A percentile compares a stretch with the other conserved stretches of the same genome.
These are phyloP conservation scores for Leccinum longicurvipes DNA, from an alignment of 768 basidiomycete species.

Conservation along the genomic window DNA sequence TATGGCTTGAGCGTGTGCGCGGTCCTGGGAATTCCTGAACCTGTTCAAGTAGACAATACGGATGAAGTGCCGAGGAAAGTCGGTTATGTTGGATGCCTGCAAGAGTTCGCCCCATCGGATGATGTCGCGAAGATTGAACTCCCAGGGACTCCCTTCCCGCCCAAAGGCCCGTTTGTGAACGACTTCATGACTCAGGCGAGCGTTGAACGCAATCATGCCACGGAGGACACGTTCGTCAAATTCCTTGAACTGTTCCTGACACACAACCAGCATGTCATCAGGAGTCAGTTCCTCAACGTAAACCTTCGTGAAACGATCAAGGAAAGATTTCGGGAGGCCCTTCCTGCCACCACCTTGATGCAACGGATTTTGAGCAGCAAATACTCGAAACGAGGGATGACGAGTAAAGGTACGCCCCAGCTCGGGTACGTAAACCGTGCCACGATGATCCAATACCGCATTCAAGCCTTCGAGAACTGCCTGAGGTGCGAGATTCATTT, in stretches of 20 bases:
- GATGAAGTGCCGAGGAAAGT: slow-evolving; percentile 62
- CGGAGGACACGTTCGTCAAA: slow-evolving; percentile 52
- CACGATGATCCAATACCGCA: slow-evolving; percentile 92
- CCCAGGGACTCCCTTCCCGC: slow-evolving; percentile 87
- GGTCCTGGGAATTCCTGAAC: slow-evolving; percentile 75
- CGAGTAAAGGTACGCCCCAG: slow-evolving; percentile 82
- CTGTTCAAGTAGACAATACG: slow-evolving; percentile 78
- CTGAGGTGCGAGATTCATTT: slow-evolving; percentile 98
- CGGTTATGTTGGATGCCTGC: slow-evolving; percentile 25
- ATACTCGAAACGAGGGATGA: slow-evolving; percentile 94
- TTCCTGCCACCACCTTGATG: slow-evolving; percentile 97
- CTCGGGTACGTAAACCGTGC: slow-evolving; percentile 92
- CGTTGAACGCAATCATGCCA: slow-evolving; percentile 82
- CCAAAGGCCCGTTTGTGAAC: slow-evolving; percentile 65
- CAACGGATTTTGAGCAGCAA: slow-evolving; percentile 96
- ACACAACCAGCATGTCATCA: slow-evolving; percentile 76
- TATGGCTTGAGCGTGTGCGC: slow-evolving; percentile 45
- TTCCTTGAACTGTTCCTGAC: slow-evolving; percentile 66
- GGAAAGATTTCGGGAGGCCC: slow-evolving; percentile 94
- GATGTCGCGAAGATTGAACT: slow-evolving; percentile 95
- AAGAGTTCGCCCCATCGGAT: slow-evolving; percentile 80
- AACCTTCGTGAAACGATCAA: slow-evolving; percentile 98
- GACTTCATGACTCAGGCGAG: slow-evolving; percentile 63
- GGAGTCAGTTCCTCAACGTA: slow-evolving; percentile 83
- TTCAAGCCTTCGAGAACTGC: slow-evolving; percentile 96